Conservation (phyloP, 768 basidiomycete genomes). For the Pleurotus salmoneostramineus region DNA sequence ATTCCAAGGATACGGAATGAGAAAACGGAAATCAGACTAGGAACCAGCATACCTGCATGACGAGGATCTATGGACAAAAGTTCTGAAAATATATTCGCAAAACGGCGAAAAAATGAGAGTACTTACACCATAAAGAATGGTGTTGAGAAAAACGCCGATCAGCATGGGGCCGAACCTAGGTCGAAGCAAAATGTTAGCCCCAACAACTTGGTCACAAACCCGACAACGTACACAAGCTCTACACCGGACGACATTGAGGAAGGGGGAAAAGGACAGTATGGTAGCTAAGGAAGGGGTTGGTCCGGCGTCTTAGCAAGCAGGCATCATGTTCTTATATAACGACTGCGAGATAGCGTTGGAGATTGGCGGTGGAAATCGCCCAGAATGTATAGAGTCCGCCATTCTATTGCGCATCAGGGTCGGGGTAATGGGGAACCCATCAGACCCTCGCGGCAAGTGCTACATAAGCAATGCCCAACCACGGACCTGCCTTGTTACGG, state of each 20-base stretch:
- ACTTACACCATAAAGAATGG: constrained; percentile 12
- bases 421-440: too few species aligned
- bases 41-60: constrained; percentile 19
- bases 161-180: constrained; percentile 13
- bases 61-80: constrained; percentile 6
- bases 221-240: not conserved
- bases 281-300: too few species aligned
- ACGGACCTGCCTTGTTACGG: too few species aligned
- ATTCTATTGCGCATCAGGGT: too few species aligned
- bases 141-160: constrained; percentile 13
- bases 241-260: not conserved
- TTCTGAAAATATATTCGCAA: not conserved
- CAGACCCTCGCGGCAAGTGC: too few species aligned
- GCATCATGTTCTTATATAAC: not conserved
- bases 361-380: not conserved
- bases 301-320: too few species aligned
- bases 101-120: not conserved
- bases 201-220: not conserved
- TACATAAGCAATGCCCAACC: too few species aligned
- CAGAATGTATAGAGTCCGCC: too few species aligned
- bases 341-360: not conserved
- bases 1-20: too few species aligned
- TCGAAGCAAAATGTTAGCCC: not conserved
- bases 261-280: not conserved
- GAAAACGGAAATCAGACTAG: too few species aligned